Evolutionary conservation across 768 basidiomycete species (phyloP).

Genomic region (Amanita thiersii): DNA sequence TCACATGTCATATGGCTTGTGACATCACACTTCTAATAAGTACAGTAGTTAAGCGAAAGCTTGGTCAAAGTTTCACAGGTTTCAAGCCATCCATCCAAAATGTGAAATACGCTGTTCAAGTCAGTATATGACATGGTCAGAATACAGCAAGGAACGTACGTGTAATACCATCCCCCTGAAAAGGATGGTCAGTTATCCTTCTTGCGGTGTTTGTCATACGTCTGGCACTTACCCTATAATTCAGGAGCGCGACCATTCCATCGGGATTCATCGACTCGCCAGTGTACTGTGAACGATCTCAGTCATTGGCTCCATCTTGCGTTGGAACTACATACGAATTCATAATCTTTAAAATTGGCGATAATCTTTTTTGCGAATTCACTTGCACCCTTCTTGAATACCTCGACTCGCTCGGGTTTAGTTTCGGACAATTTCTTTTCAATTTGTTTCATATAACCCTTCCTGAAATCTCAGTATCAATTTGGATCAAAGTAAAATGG

Average conservation of each 20-base stretch:
- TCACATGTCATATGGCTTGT: neutral
- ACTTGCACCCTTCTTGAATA: conserved; percentile 77
- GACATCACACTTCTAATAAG: neutral
- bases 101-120: conserved; percentile 86
- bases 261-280: conserved; percentile 77
- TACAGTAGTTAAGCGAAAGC: neutral
- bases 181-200: conserved; percentile 9
- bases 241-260: conserved; percentile 90
- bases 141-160: conserved; percentile 39
- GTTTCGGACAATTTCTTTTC: conserved; percentile 52
- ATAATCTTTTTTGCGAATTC: conserved; percentile 84
- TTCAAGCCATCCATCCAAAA: conserved; percentile 97
- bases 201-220: neutral
- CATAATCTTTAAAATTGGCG: conserved; percentile 86
- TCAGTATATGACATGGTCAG: conserved; percentile 1
- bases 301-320: neutral
- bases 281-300: conserved; percentile 41
- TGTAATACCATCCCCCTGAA: conserved; percentile 69
- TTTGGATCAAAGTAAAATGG: conserved; percentile 9
- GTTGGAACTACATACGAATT: conserved; percentile 59
- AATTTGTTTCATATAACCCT: conserved; percentile 93
- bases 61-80: conserved; percentile 56
- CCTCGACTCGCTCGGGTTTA: conserved; percentile 53
- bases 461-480: conserved; percentile 2
- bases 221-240: conserved; percentile 68